These are phyloP conservation scores for Begonia loranthoides DNA, from an alignment of 306 rosid species.

Conservation along the genomic window DNA sequence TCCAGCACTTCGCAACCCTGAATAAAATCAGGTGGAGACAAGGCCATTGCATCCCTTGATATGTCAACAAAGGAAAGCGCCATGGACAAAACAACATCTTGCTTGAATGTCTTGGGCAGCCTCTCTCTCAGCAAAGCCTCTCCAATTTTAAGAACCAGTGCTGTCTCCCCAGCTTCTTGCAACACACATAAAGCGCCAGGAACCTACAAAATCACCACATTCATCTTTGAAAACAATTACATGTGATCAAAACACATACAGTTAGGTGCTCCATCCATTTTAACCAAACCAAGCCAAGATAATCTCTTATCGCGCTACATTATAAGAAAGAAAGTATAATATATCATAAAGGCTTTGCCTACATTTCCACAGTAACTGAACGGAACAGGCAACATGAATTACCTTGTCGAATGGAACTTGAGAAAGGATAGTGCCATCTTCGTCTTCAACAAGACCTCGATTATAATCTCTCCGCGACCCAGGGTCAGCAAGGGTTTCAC, in stretches of 20 bases:
- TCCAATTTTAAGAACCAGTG: conserved; percentile 62
- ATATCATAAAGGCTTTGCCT: too few relatives aligned
- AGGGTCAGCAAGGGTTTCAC: conserved; percentile 73
- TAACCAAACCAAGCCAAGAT: not conserved
- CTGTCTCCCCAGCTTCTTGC: conserved; percentile 89
- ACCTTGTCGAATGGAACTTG: conserved; percentile 90
- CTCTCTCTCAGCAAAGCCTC: conserved; percentile 72
- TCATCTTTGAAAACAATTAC: conserved; percentile 1
- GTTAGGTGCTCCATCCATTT: not conserved
- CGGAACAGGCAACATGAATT: not conserved
- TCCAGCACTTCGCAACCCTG: conserved; percentile 77
- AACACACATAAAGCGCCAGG: conserved; percentile 84
- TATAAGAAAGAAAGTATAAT: too few relatives aligned
- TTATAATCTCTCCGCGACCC: conserved; percentile 71
- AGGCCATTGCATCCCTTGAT: conserved; percentile 87
- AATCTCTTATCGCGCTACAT: not conserved
- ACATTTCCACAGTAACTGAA: not conserved
- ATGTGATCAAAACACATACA: not conserved
- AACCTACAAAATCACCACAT: conserved; percentile 41
- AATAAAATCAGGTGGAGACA: conserved; percentile 66
- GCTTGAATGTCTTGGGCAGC: conserved; percentile 82
- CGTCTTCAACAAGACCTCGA: conserved; percentile 49
- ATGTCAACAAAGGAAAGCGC: conserved; percentile 78
- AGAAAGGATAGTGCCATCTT: conserved; percentile 46
- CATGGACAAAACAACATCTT: conserved; percentile 79